phyloP scores from a whole-genome alignment of 2,329 filamentous ascomycete species.

The Cercospora sojina region DNA sequence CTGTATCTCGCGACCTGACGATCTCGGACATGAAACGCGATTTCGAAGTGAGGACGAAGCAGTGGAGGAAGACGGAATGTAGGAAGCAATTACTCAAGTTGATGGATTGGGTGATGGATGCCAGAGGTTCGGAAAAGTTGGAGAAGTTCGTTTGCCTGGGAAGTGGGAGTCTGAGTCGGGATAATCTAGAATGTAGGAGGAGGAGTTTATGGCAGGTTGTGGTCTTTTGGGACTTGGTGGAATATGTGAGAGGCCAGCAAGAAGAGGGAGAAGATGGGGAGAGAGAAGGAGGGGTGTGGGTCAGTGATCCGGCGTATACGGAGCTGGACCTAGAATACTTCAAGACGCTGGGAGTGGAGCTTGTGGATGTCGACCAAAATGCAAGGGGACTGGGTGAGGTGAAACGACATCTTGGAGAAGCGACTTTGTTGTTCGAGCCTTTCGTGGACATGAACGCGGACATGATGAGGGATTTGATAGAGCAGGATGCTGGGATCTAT shows the following conservation, averaged over 20 bases:
- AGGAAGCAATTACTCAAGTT: slow-evolving; percentile 24
- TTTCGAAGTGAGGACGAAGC: slow-evolving; percentile 24
- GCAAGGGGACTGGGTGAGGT: slow-evolving; percentile 21
- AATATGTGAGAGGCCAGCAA: background rate
- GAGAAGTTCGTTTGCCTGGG: slow-evolving; percentile 35
- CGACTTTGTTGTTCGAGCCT: slow-evolving; percentile 30
- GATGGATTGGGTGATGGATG: slow-evolving; percentile 18
- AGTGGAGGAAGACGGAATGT: slow-evolving; percentile 29
- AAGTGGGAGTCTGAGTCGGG: slow-evolving; percentile 35
- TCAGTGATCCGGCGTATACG: slow-evolving; percentile 36
- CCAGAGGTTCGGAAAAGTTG: slow-evolving; percentile 28
- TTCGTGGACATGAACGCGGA: slow-evolving; percentile 30
- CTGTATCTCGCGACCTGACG: slow-evolving; percentile 22
- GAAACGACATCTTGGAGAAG: slow-evolving; percentile 12
- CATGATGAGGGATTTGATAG: slow-evolving; percentile 22
- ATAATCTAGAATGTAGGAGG: slow-evolving; percentile 32
- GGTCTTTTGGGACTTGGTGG: slow-evolving; percentile 34
- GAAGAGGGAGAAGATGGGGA: background rate
- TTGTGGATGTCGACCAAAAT: slow-evolving; percentile 16
- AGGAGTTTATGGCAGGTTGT: slow-evolving; percentile 37
- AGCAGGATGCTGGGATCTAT: slow-evolving; percentile 24
- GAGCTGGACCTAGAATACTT: slow-evolving; percentile 34
- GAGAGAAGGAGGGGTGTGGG: slow-evolving; percentile 24
- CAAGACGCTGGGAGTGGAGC: slow-evolving; percentile 21
- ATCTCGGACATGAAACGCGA: slow-evolving; percentile 24